Evolutionary conservation across 352 stramenopile genomes (phyloP).

Genomic region (Globisporangium echinulatum): DNA sequence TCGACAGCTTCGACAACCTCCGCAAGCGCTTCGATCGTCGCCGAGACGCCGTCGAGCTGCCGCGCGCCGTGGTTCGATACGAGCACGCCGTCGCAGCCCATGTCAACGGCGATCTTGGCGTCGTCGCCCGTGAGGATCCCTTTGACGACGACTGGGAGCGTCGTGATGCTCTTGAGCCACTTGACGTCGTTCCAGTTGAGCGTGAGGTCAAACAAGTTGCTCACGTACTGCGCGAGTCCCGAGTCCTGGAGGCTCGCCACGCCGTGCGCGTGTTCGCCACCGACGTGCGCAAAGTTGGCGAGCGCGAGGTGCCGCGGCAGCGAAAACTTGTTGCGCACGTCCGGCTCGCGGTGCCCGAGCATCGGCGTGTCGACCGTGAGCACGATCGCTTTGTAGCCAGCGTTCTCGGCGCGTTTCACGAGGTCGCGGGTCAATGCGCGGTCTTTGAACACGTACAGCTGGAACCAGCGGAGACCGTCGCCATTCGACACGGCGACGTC

Average conservation of each 20-base stretch:
- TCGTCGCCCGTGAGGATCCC: slow-evolving; percentile 92
- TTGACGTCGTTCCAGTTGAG: slow-evolving; percentile 92
- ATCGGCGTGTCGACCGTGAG: slow-evolving; percentile 95
- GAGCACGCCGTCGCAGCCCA: slow-evolving; percentile 89
- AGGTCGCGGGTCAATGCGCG: slow-evolving; percentile 89
- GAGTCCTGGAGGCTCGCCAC: slow-evolving; percentile 47
- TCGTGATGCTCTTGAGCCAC: slow-evolving; percentile 89
- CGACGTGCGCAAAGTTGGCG: slow-evolving; percentile 37
- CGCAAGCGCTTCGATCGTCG: slow-evolving; percentile 90
- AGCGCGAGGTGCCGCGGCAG: slow-evolving; percentile 65
- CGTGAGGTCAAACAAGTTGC: slow-evolving; percentile 89
- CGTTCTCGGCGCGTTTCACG: slow-evolving; percentile 84
- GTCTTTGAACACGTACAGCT: slow-evolving; percentile 96
- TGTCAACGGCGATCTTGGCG: slow-evolving; percentile 83
- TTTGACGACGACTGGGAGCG: slow-evolving; percentile 91
- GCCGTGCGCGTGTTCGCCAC: slow-evolving; percentile 55
- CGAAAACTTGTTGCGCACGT: slow-evolving; percentile 92
- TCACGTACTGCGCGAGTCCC: slow-evolving; percentile 42
- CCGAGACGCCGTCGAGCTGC: slow-evolving; percentile 86
- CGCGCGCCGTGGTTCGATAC: slow-evolving; percentile 93
- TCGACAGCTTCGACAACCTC: slow-evolving; percentile 87
- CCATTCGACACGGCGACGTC: slow-evolving; percentile 53
- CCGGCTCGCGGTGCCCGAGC: slow-evolving; percentile 92
- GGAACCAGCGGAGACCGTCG: slow-evolving; percentile 89
- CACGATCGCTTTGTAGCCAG: slow-evolving; percentile 93